These are phyloP conservation scores for Botrytis byssoidea DNA, from an alignment of 2,329 filamentous ascomycete species.

Conservation along the genomic window DNA sequence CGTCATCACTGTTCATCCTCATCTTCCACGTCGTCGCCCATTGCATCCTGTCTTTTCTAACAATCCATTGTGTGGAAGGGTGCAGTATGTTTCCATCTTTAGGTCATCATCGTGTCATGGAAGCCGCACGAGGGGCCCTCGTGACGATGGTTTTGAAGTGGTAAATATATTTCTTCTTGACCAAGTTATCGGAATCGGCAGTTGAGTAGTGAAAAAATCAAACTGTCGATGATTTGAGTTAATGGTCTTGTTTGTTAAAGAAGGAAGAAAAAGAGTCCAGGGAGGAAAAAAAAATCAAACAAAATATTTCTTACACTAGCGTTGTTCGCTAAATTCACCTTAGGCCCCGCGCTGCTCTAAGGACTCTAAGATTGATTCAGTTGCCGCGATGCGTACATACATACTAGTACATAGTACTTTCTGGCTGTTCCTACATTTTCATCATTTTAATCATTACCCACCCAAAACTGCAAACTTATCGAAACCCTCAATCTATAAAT, in stretches of 20 bases:
- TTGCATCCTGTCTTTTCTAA: background rate
- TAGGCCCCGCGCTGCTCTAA: conserved; percentile 25
- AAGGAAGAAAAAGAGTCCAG: conserved; percentile 39
- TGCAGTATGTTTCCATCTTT: conserved; percentile 55
- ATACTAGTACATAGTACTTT: background rate
- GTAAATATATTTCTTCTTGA: conserved; percentile 59
- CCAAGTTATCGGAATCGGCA: conserved; percentile 69
- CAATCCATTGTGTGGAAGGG: background rate
- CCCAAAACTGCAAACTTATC: conserved; percentile 7
- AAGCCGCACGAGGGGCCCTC: conserved; percentile 60
- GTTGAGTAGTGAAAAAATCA: conserved; percentile 54
- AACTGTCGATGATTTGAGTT: conserved; percentile 73
- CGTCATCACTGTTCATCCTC: background rate
- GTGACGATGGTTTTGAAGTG: conserved; percentile 82
- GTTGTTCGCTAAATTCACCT: conserved; percentile 20
- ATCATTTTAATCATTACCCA: conserved; percentile 16
- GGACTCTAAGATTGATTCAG: background rate
- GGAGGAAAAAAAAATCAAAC: conserved; percentile 23
- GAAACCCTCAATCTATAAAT: background rate
- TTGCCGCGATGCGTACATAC: conserved; percentile 3
- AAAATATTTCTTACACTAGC: conserved; percentile 19
- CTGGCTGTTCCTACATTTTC: conserved; percentile 14
- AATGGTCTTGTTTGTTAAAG: conserved; percentile 59
- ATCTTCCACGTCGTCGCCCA: background rate
- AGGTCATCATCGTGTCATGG: conserved; percentile 70